A percentile compares a stretch with the other conserved stretches of the same genome.
Evolutionary conservation across 805 yeast species (phyloP).

Genomic region (Pichia paraexigua): DNA sequence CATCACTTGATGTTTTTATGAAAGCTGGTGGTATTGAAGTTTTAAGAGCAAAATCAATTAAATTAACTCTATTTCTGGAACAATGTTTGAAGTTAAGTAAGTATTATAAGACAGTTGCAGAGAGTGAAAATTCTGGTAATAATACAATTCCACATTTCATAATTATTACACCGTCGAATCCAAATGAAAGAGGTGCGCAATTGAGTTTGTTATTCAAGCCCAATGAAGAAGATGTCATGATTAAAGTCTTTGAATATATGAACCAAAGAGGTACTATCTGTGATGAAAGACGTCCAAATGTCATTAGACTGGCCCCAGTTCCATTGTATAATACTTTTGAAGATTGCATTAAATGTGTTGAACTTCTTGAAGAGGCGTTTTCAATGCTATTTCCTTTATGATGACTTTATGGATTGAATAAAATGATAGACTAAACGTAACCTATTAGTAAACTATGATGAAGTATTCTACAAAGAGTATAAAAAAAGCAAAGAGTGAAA

Average conservation of each 20-base stretch:
- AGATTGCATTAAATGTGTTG: conserved; percentile 47
- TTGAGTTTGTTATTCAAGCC: conserved; percentile 65
- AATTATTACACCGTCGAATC: conserved; percentile 65
- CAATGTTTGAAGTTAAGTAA: conserved; percentile 36
- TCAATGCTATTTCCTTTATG: not conserved
- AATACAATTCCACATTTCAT: conserved; percentile 37
- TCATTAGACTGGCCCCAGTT: conserved; percentile 81
- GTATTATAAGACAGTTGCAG: conserved; percentile 32
- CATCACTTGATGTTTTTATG: conserved; percentile 55
- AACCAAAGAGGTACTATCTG: conserved; percentile 58
- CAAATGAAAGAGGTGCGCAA: conserved; percentile 68
- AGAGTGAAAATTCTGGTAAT: conserved; percentile 14
- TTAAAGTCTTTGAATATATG: conserved; percentile 42
- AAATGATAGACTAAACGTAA: not conserved
- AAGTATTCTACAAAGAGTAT: not conserved
- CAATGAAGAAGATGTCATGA: conserved; percentile 48
- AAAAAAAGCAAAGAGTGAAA: not conserved
- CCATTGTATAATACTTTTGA: conserved; percentile 74
- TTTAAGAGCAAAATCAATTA: conserved; percentile 48
- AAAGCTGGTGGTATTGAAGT: conserved; percentile 55
- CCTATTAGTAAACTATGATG: not conserved
- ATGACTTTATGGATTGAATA: not conserved
- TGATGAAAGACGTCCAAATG: conserved; percentile 87
- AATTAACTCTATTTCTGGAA: conserved; percentile 51
- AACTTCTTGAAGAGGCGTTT: conserved; percentile 35